Evolutionary conservation across 2,329 filamentous ascomycete species (phyloP).

Genomic region (Exophiala calicioides): DNA sequence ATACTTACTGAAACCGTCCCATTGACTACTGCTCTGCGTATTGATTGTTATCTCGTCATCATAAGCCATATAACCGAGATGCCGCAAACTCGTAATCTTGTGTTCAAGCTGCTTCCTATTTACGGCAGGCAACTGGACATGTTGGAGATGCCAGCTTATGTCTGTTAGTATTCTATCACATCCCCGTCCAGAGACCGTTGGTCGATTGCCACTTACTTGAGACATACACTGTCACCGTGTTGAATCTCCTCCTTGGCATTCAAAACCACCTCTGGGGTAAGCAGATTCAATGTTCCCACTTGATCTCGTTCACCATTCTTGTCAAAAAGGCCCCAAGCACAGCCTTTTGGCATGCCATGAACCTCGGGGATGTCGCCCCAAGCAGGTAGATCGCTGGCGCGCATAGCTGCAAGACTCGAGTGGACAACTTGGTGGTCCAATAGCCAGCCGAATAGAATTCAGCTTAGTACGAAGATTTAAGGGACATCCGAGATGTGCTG

Average conservation of each 20-base stretch:
- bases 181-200: no score
- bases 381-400: not conserved
- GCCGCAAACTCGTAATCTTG: conserved; percentile 1
- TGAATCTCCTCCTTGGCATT: conserved; percentile 35
- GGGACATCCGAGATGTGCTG: no score
- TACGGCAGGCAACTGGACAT: not conserved
- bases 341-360: conserved; percentile 42
- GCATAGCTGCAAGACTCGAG: not conserved
- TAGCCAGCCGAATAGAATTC: no score
- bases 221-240: not conserved
- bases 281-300: conserved; percentile 62
- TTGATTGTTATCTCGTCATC: conserved; percentile 9
- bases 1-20: not conserved
- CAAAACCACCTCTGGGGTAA: conserved; percentile 57
- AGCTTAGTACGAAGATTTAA: no score
- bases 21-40: conserved; percentile 9
- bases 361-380: conserved; percentile 41
- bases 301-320: conserved; percentile 48
- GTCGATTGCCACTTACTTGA: no score
- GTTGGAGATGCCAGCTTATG: not conserved
- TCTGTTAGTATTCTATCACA: no score
- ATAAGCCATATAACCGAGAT: not conserved
- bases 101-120: conserved; percentile 5
- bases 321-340: conserved; percentile 58
- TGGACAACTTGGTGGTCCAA: no score